Conservation (phyloP, 345 rosid genomes). For the Toxicodendron radicans region DNA sequence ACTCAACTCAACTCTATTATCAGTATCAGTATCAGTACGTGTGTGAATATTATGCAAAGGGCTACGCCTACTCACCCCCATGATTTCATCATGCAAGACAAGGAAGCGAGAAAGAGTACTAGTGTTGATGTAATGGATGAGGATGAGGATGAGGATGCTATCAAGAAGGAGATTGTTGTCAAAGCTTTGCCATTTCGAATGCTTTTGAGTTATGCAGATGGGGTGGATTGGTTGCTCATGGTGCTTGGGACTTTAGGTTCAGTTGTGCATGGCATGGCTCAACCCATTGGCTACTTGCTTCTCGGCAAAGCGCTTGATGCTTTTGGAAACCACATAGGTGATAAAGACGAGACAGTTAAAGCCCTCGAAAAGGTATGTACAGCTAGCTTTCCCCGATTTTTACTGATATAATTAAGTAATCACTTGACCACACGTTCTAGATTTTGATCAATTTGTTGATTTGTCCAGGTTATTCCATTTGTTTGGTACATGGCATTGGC, state of each 20-base stretch:
- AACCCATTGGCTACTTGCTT: constrained; percentile 55
- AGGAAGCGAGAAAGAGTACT: neutral
- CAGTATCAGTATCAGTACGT: neutral
- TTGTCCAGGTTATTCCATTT: constrained; percentile 52
- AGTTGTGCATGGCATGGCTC: constrained; percentile 61
- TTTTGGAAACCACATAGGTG: constrained; percentile 38
- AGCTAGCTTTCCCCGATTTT: neutral
- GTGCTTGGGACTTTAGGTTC: constrained; percentile 53
- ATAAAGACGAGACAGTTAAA: constrained; percentile 33
- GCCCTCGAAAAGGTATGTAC: constrained; percentile 41
- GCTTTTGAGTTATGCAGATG: constrained; percentile 56
- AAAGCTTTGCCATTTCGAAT: constrained; percentile 36
- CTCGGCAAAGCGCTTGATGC: constrained; percentile 63
- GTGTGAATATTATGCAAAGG: neutral
- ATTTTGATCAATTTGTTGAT: neutral
- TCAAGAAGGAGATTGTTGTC: neutral
- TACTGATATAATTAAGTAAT: neutral
- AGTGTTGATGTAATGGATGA: constrained; percentile 1
- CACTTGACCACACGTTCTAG: neutral
- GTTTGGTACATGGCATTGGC: constrained; percentile 76
- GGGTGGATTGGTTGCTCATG: constrained; percentile 56
- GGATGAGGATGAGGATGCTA: neutral
- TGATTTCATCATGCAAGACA: neutral
- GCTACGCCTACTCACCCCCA: neutral
- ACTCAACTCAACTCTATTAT: too few species aligned